Percentiles rank a stretch among this genome's conserved stretches.
phyloP scores from a whole-genome alignment of 1,284 basidiomycete species.

The Austropuccinia psidii region DNA sequence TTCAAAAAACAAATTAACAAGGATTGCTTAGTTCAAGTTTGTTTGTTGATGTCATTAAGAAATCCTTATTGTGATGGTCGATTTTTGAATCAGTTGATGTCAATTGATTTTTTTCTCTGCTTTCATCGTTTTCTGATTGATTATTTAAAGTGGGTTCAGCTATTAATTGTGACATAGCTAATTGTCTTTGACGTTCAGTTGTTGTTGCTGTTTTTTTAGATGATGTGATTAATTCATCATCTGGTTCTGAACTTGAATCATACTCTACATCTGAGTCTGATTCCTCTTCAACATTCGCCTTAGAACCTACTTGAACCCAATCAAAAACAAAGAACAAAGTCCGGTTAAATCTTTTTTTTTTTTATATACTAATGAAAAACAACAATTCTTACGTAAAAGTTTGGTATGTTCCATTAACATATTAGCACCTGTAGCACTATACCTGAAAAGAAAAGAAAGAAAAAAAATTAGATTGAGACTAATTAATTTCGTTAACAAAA shows the following conservation, averaged over 20 bases:
- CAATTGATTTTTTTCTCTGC: too few relatives aligned
- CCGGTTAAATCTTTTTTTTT: background rate
- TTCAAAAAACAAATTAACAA: too few relatives aligned
- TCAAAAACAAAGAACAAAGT: background rate
- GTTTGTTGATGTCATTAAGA: too few relatives aligned
- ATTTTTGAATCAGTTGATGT: too few relatives aligned
- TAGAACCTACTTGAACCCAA: background rate
- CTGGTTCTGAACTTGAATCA: slow-evolving; percentile 29
- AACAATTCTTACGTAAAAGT: background rate
- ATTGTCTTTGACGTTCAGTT: too few relatives aligned
- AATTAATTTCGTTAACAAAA: background rate
- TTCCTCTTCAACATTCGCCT: background rate
- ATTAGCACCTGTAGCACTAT: slow-evolving; percentile 29
- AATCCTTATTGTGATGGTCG: too few relatives aligned
- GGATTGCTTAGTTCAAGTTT: too few relatives aligned
- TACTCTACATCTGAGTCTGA: slow-evolving; percentile 34
- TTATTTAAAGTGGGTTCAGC: too few relatives aligned
- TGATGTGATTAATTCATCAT: background rate
- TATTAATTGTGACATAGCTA: too few relatives aligned
- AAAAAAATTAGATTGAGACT: background rate
- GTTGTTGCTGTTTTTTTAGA: background rate
- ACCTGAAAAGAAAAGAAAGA: background rate
- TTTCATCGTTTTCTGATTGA: too few relatives aligned
- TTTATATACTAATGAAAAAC: background rate
- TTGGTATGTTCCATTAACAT: slow-evolving; percentile 33